Percentiles rank a stretch among this genome's conserved stretches.
These are phyloP conservation scores for Trichoderma reesei DNA, from an alignment of 495 filamentous ascomycete species.

Conservation along the genomic window DNA sequence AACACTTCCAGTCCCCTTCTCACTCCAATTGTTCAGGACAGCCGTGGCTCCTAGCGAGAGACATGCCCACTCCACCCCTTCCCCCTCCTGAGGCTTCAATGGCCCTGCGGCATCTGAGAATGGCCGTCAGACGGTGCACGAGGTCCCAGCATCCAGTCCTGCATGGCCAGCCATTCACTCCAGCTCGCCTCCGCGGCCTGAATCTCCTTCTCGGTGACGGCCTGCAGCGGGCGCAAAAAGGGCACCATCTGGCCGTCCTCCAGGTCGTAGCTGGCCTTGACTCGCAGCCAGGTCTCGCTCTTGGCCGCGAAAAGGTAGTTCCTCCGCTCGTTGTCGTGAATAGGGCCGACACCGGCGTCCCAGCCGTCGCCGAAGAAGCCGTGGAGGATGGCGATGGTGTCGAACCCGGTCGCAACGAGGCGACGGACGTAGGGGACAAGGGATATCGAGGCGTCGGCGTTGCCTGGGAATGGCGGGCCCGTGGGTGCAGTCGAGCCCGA, in stretches of 20 bases:
- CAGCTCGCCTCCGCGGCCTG: conserved; percentile 70
- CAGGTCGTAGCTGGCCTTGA: conserved; percentile 87
- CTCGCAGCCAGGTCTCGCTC: conserved; percentile 73
- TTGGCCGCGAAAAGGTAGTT: conserved; percentile 96
- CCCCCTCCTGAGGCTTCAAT: background rate
- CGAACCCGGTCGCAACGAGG: conserved; percentile 84
- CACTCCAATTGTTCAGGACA: background rate
- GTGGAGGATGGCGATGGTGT: conserved; percentile 72
- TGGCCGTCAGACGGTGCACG: conserved; percentile 25
- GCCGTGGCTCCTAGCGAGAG: background rate
- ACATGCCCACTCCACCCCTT: background rate
- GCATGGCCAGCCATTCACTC: conserved; percentile 86
- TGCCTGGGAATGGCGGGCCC: conserved; percentile 18
- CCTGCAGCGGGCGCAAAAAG: conserved; percentile 71
- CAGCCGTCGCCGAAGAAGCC: conserved; percentile 96
- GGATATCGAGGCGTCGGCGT: conserved; percentile 14
- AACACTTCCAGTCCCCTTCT: background rate
- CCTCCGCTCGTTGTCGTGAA: conserved; percentile 82
- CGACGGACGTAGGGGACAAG: conserved; percentile 85
- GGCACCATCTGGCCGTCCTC: conserved; percentile 70
- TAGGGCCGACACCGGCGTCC: conserved; percentile 60
- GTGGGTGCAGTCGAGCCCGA: conserved; percentile 10
- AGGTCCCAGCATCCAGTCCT: conserved; percentile 86
- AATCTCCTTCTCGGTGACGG: conserved; percentile 69
- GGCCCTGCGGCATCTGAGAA: background rate